Evolutionary conservation across 1,284 basidiomycete genomes (phyloP).

Genomic region (Cutaneotrichosporon dermatis): DNA sequence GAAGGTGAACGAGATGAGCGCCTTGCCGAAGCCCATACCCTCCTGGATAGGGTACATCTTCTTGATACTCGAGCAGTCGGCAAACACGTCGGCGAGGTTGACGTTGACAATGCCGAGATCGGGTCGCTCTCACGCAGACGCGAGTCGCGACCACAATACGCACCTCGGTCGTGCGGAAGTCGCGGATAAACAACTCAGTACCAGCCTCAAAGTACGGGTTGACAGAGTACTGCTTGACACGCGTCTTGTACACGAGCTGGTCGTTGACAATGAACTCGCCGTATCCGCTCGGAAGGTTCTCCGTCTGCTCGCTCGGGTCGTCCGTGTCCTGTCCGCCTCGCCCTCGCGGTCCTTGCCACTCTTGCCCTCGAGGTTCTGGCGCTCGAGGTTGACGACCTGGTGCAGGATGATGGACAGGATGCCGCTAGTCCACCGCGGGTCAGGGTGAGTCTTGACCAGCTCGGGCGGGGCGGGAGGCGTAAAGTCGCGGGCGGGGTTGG

Average conservation of each 20-base stretch:
- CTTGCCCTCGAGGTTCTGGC: conserved; percentile 56
- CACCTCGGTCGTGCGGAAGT: conserved; percentile 63
- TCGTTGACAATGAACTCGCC: conserved; percentile 55
- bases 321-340: conserved; percentile 57
- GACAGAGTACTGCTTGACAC: conserved; percentile 58
- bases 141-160: conserved; percentile 65
- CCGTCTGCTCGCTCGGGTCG: conserved; percentile 55
- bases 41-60: conserved; percentile 46
- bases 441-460: conserved; percentile 59
- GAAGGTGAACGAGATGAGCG: conserved; percentile 58
- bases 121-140: conserved; percentile 56
- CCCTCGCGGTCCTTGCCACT: conserved; percentile 55
- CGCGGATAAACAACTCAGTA: conserved; percentile 66
- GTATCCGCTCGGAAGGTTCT: conserved; percentile 54
- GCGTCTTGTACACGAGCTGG: conserved; percentile 59
- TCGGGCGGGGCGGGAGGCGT: conserved; percentile 52
- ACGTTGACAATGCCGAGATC: conserved; percentile 64
- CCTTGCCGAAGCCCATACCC: conserved; percentile 49
- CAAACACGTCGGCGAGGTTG: conserved; percentile 45
- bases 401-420: conserved; percentile 60
- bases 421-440: conserved; percentile 59
- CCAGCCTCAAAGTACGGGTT: conserved; percentile 72
- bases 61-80: conserved; percentile 50
- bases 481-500: conserved; percentile 51
- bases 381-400: conserved; percentile 58